Evolutionary conservation across 441 rosid genomes (phyloP).

Genomic region (Syzygium syzygioides): DNA sequence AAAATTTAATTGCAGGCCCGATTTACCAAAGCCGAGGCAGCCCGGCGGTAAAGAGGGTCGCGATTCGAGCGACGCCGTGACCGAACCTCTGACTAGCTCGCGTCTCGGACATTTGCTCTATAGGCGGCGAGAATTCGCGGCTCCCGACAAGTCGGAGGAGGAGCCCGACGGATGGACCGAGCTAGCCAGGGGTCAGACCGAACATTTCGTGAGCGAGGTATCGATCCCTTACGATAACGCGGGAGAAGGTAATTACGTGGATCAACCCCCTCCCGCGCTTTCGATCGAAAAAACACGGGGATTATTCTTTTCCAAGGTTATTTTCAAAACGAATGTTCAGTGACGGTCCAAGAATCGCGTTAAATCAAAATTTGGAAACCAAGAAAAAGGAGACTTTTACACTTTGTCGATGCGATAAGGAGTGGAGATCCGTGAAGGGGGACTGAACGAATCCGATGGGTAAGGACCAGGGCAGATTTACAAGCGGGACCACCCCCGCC

Average conservation of each 20-base stretch:
- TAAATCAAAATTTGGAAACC: background rate
- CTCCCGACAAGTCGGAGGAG: background rate
- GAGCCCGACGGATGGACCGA: background rate
- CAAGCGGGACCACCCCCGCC: background rate
- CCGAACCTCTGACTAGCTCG: background rate
- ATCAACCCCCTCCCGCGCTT: background rate
- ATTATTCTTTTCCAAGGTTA: background rate
- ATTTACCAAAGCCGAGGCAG: background rate
- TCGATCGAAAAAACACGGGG: background rate
- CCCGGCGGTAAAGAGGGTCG: background rate
- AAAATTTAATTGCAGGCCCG: background rate
- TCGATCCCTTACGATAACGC: background rate
- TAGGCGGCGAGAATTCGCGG: background rate
- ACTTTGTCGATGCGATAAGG: no score
- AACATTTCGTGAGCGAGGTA: background rate
- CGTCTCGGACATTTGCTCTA: background rate
- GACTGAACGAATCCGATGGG: background rate
- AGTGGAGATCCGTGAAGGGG: background rate
- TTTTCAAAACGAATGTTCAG: background rate
- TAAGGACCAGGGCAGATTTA: background rate
- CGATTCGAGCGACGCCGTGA: background rate
- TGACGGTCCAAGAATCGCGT: fast-evolving
- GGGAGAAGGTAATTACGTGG: background rate
- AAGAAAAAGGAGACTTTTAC: no score
- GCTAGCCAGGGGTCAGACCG: background rate